Conservation (phyloP, 192 early-diverging fungal genomes). For the Backusella luteola region DNA sequence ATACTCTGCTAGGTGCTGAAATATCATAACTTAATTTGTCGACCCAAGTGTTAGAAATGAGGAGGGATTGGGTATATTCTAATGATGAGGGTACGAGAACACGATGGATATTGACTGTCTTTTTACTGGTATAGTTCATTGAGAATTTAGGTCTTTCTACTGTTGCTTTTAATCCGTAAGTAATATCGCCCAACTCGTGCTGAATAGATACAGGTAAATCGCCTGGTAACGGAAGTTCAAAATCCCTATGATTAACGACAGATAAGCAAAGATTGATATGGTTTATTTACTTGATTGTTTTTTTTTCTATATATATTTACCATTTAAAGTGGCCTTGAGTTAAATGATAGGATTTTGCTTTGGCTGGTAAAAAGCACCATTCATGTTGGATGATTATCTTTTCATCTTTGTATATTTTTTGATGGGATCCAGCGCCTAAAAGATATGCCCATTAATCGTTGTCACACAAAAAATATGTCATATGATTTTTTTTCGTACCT, state of each 20-base stretch:
- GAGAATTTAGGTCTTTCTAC: constrained; percentile 57
- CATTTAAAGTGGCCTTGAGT: constrained; percentile 44
- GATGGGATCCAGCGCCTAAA: constrained; percentile 26
- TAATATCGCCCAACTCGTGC: constrained; percentile 46
- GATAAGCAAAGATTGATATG: constrained; percentile 27
- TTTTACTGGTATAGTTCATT: constrained; percentile 43
- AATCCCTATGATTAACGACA: constrained; percentile 29
- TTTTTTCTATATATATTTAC: constrained; percentile 11
- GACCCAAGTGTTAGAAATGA: constrained; percentile 57
- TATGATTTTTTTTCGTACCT: constrained; percentile 16
- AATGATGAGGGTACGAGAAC: constrained; percentile 47
- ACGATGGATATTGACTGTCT: constrained; percentile 43
- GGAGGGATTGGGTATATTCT: constrained; percentile 48
- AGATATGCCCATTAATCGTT: background rate
- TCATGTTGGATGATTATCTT: constrained; percentile 49
- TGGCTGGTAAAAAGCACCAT: constrained; percentile 54
- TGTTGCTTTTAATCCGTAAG: constrained; percentile 51
- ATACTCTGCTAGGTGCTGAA: constrained; percentile 48
- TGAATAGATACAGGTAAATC: constrained; percentile 58
- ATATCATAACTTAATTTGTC: constrained; percentile 59
- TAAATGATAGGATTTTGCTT: constrained; percentile 38
- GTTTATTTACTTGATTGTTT: constrained; percentile 33
- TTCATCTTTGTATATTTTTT: constrained; percentile 33
- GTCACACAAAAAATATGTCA: background rate
- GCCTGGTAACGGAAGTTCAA: constrained; percentile 58